Evolutionary conservation across 1,284 basidiomycete genomes (phyloP), one percentile per base, ranked within the genome.

Genomic region (Marasmius oreades): DNA sequence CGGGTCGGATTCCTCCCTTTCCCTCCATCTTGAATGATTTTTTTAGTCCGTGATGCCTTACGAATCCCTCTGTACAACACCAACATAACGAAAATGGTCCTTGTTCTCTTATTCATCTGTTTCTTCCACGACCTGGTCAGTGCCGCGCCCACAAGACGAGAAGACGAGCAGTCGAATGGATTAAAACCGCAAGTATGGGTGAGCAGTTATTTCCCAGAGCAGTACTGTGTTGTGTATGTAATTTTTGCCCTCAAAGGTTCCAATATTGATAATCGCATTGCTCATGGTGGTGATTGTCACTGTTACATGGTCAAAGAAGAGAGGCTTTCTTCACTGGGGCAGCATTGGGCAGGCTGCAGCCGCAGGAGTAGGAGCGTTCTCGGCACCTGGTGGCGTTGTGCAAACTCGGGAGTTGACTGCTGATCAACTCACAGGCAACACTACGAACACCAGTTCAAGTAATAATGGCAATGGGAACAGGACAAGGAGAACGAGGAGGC

Each of bases 401-500:
- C 53, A 51, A 20, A 45, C 59, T 3, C 64, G 71, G 34, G 74
- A 76, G 58, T 61, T 78, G n/a, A 78, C 76, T 0, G 76, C 75
- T 5, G 76, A 76, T 53, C 74, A 78, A 61, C 67, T 77, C 14
- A 75, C 73, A 33, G 77, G 77, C 0, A 69, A 69, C 20, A 71
- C 58, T 39, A 58, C 57, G 34, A 62, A 61, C 28, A 63, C 60
- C 11, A 59, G 60, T 14, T 59, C 59, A 14, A 57, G 58, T 34
- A 55, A 64, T 14, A 42, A 33, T 34, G 54, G 4, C n/a, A 28
- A 39, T 12, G 44, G 43, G 6, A 52, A 45, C 43, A 59, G 64
- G 18, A 63, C 74, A 0, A 70, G 77, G 33, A 70, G 79, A 52
- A 63, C 74, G 2, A 72, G 87, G 28, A 71, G 86, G 52, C 77